A percentile compares a stretch with the other conserved stretches of the same genome.
Evolutionary conservation across 257 asterid species (phyloP).

Genomic region (Henckelia pumila): DNA sequence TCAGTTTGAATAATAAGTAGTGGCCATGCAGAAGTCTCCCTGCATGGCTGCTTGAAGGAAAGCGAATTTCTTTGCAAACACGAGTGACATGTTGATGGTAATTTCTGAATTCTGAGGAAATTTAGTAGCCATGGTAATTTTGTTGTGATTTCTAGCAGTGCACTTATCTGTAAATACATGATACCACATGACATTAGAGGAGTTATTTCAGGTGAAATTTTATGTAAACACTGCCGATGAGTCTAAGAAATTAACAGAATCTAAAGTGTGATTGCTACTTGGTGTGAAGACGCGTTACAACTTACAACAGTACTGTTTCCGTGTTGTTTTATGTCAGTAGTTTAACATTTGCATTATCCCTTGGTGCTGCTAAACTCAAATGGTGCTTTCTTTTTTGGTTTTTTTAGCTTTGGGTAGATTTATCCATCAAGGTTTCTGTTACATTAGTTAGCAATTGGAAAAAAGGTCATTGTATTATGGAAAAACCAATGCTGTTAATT

Average conservation of each 20-base stretch:
- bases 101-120: neutral
- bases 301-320: slow-evolving; percentile 5
- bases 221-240: slow-evolving; percentile 7
- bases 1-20: neutral
- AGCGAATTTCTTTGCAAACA: neutral
- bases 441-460: neutral
- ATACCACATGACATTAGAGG: neutral
- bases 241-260: neutral
- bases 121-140: neutral
- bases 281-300: neutral
- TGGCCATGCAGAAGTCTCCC: neutral
- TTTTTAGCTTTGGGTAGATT: slow-evolving; percentile 1
- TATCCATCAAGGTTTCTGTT: neutral
- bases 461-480: slow-evolving; percentile 10
- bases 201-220: slow-evolving; percentile 16
- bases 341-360: neutral
- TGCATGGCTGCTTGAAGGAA: neutral
- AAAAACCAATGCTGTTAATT: slow-evolving; percentile 1
- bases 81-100: neutral
- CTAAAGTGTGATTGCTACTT: neutral
- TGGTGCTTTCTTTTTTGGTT: neutral
- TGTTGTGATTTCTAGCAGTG: slow-evolving; percentile 9
- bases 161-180: neutral
- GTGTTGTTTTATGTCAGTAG: neutral
- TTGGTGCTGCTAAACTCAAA: neutral